phyloP scores from a whole-genome alignment of 345 rosid species.

The Moringa oleifera region DNA sequence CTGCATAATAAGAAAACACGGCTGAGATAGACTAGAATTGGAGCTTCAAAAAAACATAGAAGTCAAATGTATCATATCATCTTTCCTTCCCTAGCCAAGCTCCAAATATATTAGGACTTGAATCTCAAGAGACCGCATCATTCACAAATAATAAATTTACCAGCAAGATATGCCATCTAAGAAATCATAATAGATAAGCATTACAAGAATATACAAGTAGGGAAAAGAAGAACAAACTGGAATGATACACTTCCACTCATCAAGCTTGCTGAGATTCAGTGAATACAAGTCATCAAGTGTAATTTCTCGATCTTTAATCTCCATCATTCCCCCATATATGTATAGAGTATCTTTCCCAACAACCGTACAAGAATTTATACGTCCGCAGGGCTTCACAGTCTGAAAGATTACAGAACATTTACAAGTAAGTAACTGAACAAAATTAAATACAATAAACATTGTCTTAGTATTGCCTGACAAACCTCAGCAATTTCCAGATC shows the following conservation, averaged over 20 bases:
- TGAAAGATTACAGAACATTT: constrained; percentile 25
- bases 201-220: background rate
- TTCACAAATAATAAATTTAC: background rate
- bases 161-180: background rate
- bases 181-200: background rate
- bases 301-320: constrained; percentile 80
- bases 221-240: constrained; percentile 58
- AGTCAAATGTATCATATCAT: too few relatives aligned
- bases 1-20: constrained; percentile 32
- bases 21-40: too few relatives aligned
- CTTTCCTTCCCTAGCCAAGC: background rate
- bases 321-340: constrained; percentile 98
- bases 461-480: constrained; percentile 20
- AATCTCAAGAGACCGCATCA: background rate
- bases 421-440: constrained; percentile 12
- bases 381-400: constrained; percentile 94
- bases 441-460: background rate
- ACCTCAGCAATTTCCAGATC: constrained; percentile 71
- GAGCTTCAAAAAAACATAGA: too few relatives aligned
- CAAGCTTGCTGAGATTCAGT: constrained; percentile 95
- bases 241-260: constrained; percentile 96
- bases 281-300: constrained; percentile 90
- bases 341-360: constrained; percentile 88
- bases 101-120: background rate
- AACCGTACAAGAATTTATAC: constrained; percentile 87